Conservation (phyloP, 768 basidiomycete genomes). For the Coprinopsis sp. region DNA sequence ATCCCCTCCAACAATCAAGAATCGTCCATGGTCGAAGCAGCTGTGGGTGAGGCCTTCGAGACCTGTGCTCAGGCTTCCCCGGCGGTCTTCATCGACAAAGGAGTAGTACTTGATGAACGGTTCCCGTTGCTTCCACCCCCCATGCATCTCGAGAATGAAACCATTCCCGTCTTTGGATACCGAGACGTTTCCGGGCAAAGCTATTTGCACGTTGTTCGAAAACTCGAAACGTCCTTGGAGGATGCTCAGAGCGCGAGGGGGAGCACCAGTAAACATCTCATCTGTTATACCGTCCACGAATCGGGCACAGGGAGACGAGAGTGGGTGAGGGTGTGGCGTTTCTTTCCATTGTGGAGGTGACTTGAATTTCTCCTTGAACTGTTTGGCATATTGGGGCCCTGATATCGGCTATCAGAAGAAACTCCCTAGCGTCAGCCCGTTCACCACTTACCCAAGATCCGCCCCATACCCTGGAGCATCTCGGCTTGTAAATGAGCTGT, state of each 20-base stretch:
- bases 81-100: slow-evolving; percentile 12
- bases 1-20: slow-evolving; percentile 35
- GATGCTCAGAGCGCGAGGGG: slow-evolving; percentile 23
- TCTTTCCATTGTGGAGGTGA: slow-evolving; percentile 18
- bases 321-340: slow-evolving; percentile 21
- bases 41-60: slow-evolving; percentile 10
- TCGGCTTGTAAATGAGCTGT: no score
- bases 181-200: slow-evolving; percentile 13
- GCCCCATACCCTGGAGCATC: no score
- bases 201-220: slow-evolving; percentile 14
- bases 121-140: slow-evolving; percentile 31
- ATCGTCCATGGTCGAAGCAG: slow-evolving; percentile 27
- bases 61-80: slow-evolving; percentile 14
- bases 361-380: background rate
- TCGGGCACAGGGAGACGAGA: slow-evolving; percentile 29
- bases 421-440: no score
- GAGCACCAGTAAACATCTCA: slow-evolving; percentile 13
- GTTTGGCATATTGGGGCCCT: background rate
- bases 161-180: slow-evolving; percentile 21
- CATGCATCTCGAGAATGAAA: slow-evolving; percentile 18
- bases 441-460: no score
- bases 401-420: background rate
- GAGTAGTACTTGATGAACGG: slow-evolving; percentile 25
- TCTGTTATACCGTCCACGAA: slow-evolving; percentile 24
- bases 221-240: slow-evolving; percentile 35